A percentile compares a stretch with the other conserved stretches of the same genome.
These are phyloP conservation scores for Ormosia emarginata DNA, from an alignment of 306 rosid genomes.

Conservation along the genomic window DNA sequence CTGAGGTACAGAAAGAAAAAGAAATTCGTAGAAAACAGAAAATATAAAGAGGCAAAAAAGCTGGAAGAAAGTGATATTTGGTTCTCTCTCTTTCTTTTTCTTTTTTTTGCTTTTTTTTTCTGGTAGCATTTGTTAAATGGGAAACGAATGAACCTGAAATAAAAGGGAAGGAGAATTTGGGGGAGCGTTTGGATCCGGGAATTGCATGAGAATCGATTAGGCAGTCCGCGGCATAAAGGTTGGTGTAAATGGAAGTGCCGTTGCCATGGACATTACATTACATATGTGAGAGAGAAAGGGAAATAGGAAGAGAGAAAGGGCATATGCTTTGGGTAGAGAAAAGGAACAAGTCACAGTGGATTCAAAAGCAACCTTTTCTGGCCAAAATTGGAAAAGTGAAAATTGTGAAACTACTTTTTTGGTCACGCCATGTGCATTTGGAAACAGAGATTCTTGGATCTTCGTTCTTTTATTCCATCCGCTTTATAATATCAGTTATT, in stretches of 20 bases:
- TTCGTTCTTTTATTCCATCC: too few relatives aligned
- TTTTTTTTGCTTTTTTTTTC: background rate
- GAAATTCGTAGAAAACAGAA: too few relatives aligned
- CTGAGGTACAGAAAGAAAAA: background rate
- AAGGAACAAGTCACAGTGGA: slow-evolving; percentile 29
- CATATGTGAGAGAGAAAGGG: background rate
- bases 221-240: background rate
- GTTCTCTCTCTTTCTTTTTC: background rate
- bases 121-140: background rate
- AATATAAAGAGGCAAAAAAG: background rate
- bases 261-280: too few relatives aligned
- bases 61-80: background rate
- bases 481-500: too few relatives aligned
- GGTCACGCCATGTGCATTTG: too few relatives aligned
- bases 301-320: slow-evolving; percentile 10
- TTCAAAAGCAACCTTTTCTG: slow-evolving; percentile 15
- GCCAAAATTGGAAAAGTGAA: slow-evolving; percentile 28
- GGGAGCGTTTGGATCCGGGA: slow-evolving; percentile 21
- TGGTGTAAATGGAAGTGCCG: background rate
- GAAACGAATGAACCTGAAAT: background rate
- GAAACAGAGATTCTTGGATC: too few relatives aligned
- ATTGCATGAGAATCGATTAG: slow-evolving; percentile 4
- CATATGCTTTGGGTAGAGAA: slow-evolving; percentile 47
- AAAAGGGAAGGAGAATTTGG: background rate
- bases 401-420: background rate